A percentile compares a stretch with the other conserved stretches of the same genome.
phyloP scores from a whole-genome alignment of 2,329 filamentous ascomycete genomes.

The Venturia oleaginea region DNA sequence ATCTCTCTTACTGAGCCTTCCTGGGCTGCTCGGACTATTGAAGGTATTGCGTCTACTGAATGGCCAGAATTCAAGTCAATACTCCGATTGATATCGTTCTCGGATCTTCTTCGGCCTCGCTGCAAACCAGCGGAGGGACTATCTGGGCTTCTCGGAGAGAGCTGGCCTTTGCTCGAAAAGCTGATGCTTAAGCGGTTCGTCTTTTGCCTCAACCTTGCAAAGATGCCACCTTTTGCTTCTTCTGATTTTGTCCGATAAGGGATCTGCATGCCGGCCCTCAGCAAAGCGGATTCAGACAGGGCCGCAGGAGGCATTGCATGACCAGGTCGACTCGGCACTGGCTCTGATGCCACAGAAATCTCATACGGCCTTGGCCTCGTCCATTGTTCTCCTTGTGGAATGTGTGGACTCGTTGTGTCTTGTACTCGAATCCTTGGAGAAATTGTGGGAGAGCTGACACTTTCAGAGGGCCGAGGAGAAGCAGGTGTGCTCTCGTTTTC shows the following conservation, averaged over 20 bases:
- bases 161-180: not conserved
- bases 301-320: constrained; percentile 5
- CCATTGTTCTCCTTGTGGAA: not conserved
- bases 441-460: not conserved
- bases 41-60: constrained; percentile 22
- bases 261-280: not conserved
- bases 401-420: constrained; percentile 1
- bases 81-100: constrained; percentile 25
- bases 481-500: not conserved
- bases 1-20: constrained; percentile 26
- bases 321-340: constrained; percentile 4
- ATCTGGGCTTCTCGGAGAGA: constrained; percentile 13
- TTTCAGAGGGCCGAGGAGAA: not conserved
- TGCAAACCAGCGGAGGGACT: constrained; percentile 15
- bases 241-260: constrained; percentile 1
- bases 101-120: constrained; percentile 18
- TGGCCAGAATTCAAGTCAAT: constrained; percentile 27
- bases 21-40: constrained; percentile 30
- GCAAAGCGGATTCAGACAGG: constrained; percentile 8
- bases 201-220: not conserved
- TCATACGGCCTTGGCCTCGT: constrained; percentile 13
- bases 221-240: not conserved
- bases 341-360: constrained; percentile 10
- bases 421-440: constrained; percentile 10
- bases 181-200: not conserved